A percentile compares a stretch with the other conserved stretches of the same genome.
These are phyloP conservation scores for Entonaema liquescens DNA, from an alignment of 495 filamentous ascomycete genomes.

Conservation along the genomic window DNA sequence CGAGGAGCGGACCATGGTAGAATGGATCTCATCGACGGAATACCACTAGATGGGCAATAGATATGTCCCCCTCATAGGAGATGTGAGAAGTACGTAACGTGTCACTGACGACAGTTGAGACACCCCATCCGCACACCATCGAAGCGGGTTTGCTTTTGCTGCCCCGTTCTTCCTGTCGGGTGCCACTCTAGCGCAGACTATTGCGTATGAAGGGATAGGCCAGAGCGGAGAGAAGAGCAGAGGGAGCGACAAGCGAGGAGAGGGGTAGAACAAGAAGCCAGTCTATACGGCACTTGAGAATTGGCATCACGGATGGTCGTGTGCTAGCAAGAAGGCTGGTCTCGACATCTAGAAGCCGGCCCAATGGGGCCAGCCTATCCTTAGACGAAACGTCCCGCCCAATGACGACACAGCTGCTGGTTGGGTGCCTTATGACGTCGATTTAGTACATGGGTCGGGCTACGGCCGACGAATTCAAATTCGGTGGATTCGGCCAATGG, in stretches of 20 bases:
- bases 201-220: conserved; percentile 20
- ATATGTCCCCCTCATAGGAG: conserved; percentile 19
- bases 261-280: conserved; percentile 23
- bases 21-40: conserved; percentile 2
- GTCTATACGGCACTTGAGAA: conserved; percentile 35
- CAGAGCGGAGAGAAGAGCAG: conserved; percentile 27
- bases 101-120: conserved; percentile 33
- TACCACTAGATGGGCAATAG: conserved; percentile 11
- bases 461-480: conserved; percentile 27
- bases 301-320: conserved; percentile 23
- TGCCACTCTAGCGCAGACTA: conserved; percentile 26
- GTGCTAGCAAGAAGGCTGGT: conserved; percentile 34
- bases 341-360: conserved; percentile 26
- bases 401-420: conserved; percentile 41
- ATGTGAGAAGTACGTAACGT: conserved; percentile 31
- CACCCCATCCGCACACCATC: conserved; percentile 30
- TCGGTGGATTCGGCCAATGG: conserved; percentile 25
- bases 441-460: conserved; percentile 28
- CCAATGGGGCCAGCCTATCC: conserved; percentile 22
- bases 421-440: conserved; percentile 40
- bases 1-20: conserved; percentile 14
- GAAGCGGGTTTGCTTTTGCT: conserved; percentile 24
- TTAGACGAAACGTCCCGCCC: conserved; percentile 34
- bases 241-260: conserved; percentile 17
- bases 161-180: conserved; percentile 24